Evolutionary conservation across 2,329 filamentous ascomycete species (phyloP).

Genomic region (Cryphonectria parasitica): DNA sequence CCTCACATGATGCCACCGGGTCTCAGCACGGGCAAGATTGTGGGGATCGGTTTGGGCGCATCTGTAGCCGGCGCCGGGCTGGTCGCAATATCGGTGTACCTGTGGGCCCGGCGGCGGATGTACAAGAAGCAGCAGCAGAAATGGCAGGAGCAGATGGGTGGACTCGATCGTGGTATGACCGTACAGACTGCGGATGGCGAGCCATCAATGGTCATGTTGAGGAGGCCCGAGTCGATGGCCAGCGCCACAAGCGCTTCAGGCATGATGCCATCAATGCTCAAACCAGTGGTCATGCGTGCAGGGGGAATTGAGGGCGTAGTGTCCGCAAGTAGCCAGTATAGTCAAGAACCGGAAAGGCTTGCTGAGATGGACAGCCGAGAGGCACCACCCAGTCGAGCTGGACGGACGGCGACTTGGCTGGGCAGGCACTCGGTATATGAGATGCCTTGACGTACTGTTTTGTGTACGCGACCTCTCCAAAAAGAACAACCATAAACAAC

Average conservation of each 20-base stretch:
- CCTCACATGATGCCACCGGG: neutral
- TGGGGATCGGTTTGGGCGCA: constrained; percentile 13
- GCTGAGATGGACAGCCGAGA: constrained; percentile 4
- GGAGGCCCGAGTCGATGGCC: neutral
- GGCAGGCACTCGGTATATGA: constrained; percentile 22
- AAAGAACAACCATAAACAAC: too few species aligned
- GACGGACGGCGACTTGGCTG: constrained; percentile 20
- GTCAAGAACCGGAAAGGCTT: neutral
- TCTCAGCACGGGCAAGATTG: constrained; percentile 15
- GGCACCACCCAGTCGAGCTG: neutral
- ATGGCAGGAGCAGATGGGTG: constrained; percentile 15
- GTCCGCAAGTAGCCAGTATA: constrained; percentile 12
- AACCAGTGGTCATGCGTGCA: neutral
- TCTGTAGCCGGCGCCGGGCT: constrained; percentile 18
- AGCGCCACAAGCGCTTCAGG: neutral
- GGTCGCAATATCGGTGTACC: constrained; percentile 19
- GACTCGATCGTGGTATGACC: neutral
- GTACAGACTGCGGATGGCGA: constrained; percentile 4
- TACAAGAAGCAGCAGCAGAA: constrained; percentile 21
- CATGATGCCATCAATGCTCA: neutral
- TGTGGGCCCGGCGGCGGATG: constrained; percentile 16
- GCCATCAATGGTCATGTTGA: constrained; percentile 11
- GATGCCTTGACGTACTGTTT: constrained; percentile 5
- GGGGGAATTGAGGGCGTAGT: neutral
- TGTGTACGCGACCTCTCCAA: neutral